A percentile compares a stretch with the other conserved stretches of the same genome.
phyloP scores from a whole-genome alignment of 768 basidiomycete genomes.

The Butyriboletus loyo region DNA sequence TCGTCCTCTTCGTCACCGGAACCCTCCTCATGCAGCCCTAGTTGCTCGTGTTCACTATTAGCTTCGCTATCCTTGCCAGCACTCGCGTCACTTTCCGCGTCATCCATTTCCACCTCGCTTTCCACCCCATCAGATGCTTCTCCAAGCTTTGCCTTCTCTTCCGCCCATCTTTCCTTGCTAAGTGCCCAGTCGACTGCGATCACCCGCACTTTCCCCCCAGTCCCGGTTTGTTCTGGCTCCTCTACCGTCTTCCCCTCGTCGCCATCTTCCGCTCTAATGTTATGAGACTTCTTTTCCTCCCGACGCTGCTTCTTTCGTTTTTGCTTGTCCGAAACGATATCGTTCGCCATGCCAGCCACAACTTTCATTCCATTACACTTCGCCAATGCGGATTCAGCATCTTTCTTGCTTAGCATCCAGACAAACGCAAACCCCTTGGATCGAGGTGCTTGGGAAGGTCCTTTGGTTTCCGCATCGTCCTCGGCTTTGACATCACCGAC shows the following conservation, averaged over 20 bases:
- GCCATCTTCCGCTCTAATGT: slow-evolving; percentile 31
- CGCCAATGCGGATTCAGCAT: slow-evolving; percentile 80
- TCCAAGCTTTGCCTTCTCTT: slow-evolving; percentile 61
- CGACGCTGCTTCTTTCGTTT: slow-evolving; percentile 62
- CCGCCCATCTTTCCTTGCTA: slow-evolving; percentile 90
- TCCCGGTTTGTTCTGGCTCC: slow-evolving; percentile 32
- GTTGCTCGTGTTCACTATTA: slow-evolving; percentile 39
- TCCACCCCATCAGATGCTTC: slow-evolving; percentile 27
- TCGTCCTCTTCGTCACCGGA: slow-evolving; percentile 28
- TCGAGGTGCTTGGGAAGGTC: slow-evolving; percentile 26
- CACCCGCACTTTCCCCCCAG: slow-evolving; percentile 48
- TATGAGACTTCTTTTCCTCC: slow-evolving; percentile 43
- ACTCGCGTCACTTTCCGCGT: slow-evolving; percentile 24
- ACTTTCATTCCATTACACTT: slow-evolving; percentile 75
- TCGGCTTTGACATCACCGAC: slow-evolving; percentile 26
- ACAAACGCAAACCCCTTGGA: slow-evolving; percentile 91
- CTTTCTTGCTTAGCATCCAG: slow-evolving; percentile 84
- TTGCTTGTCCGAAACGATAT: slow-evolving; percentile 58
- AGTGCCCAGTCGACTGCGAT: slow-evolving; percentile 97
- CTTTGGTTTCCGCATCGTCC: slow-evolving; percentile 25
- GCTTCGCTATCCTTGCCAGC: slow-evolving; percentile 26
- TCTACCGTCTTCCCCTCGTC: slow-evolving; percentile 38
- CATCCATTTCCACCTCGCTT: slow-evolving; percentile 33
- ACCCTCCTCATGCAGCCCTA: slow-evolving; percentile 44
- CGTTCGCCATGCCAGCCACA: slow-evolving; percentile 57